Percentiles rank a stretch among this genome's conserved stretches.
Conservation (phyloP, 83 land plant species). For the Picea mariana region DNA sequence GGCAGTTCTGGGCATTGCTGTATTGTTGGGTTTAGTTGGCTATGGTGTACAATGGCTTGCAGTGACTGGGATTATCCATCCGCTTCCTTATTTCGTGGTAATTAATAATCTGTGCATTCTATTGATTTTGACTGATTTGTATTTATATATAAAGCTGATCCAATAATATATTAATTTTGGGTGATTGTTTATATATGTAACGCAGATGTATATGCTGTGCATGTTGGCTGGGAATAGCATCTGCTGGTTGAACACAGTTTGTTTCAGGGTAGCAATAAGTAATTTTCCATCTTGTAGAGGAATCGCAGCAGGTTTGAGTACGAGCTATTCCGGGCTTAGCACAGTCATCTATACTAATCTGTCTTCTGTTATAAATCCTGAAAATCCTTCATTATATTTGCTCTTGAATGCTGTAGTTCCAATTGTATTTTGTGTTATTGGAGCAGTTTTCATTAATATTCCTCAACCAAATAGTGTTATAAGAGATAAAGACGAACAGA, state of each 20-base stretch:
- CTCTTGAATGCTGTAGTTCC: slow-evolving; percentile 46
- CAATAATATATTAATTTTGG: too few species aligned
- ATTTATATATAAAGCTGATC: not conserved
- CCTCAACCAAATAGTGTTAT: not conserved
- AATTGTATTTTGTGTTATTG: not conserved
- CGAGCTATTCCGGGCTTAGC: slow-evolving; percentile 20
- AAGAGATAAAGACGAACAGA: not conserved
- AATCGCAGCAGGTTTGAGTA: slow-evolving; percentile 16
- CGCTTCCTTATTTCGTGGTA: slow-evolving; percentile 44
- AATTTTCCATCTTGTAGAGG: slow-evolving; percentile 20
- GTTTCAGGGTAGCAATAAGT: slow-evolving; percentile 12
- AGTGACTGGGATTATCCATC: slow-evolving; percentile 20
- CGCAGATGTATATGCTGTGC: slow-evolving; percentile 17
- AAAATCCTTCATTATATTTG: slow-evolving; percentile 22
- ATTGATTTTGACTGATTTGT: slow-evolving; percentile 24
- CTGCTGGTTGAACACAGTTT: slow-evolving; percentile 31
- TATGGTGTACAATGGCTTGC: slow-evolving; percentile 64
- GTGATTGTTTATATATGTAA: slow-evolving; percentile 3
- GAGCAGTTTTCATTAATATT: not conserved
- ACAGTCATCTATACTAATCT: slow-evolving; percentile 23
- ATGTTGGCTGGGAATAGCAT: slow-evolving; percentile 26
- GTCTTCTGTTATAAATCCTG: slow-evolving; percentile 34
- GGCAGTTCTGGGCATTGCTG: slow-evolving; percentile 56
- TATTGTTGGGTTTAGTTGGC: slow-evolving; percentile 44
- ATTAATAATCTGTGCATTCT: slow-evolving; percentile 3